Evolutionary conservation across 2,329 filamentous ascomycete genomes (phyloP), one percentile per base, ranked within the genome.

Genomic region (Aspergillus chevalieri): DNA sequence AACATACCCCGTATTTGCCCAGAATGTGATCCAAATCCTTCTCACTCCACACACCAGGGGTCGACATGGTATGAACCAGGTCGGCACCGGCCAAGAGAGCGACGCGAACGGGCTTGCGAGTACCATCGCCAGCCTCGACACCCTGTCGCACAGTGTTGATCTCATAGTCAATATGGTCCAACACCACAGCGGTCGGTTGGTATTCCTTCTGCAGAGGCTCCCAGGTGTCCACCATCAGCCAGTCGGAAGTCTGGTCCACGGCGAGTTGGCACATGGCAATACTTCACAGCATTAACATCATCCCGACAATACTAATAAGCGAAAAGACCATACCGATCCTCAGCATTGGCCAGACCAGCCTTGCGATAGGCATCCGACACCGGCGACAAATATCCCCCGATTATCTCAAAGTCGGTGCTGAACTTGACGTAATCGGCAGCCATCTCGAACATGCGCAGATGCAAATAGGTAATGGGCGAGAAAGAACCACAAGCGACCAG

Each of bases 151-250:
- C 80, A 21, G 81, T 79, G 66, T 96, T 95, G 65, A 96, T 88
- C 67, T 96, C 89, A 64, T 92, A 74, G 57, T 94, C 84, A 61
- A 96, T 93, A 70, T 96, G 92, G 64, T 95, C 89, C 44, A 96
- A 77, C 38, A 95, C 91, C 59, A 86, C 81, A 36, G 91, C 92
- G 1, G 92, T 97, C 14, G 90, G 89, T 54, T 89, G 85, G 66
- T 95, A 97, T 57, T 87, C 79, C 62, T 85, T 81, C 71, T 94
- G 84, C 60, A 86, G 76, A n/a, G 89, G 87, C 75, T 95, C 91
- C 85, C 87, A 94, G 0, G 87, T 83, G 65, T 95, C 89, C 43
- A 93, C 87, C 83, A 89, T 89, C 52, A 94, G 76, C 84, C 87
- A 90, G 59, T 83, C 82, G 46, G 85, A 84, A 46, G 87, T 84